These are phyloP conservation scores for Boletus fagicola DNA, from an alignment of 768 basidiomycete genomes.

Conservation along the genomic window DNA sequence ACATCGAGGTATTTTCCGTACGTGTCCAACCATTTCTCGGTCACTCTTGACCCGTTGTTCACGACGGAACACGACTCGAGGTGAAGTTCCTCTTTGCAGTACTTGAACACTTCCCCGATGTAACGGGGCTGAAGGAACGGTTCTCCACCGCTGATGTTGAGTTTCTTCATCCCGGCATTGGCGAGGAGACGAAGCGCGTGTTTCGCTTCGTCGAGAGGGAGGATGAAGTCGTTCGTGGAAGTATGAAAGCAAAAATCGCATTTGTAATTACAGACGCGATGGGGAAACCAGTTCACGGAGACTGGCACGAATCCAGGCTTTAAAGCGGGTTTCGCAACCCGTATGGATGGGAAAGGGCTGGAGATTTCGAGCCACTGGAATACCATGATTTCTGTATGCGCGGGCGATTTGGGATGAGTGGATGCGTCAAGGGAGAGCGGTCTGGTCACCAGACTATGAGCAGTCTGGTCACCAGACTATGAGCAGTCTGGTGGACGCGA, in stretches of 20 bases:
- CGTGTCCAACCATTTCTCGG: conserved; percentile 35
- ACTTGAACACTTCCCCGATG: conserved; percentile 34
- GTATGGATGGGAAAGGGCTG: neutral
- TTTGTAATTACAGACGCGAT: conserved; percentile 28
- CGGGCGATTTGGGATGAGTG: neutral
- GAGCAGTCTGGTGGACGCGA: neutral
- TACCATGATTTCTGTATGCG: neutral
- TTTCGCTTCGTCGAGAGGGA: conserved; percentile 33
- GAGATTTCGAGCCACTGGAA: conserved; percentile 5
- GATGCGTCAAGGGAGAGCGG: neutral
- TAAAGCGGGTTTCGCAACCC: neutral
- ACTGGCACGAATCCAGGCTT: conserved; percentile 13
- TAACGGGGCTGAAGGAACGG: conserved; percentile 33
- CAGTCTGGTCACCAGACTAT: no score
- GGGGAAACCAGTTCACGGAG: conserved; percentile 18
- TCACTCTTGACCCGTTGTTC: conserved; percentile 35
- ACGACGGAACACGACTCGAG: conserved; percentile 32
- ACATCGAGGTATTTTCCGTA: conserved; percentile 37
- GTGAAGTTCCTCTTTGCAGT: conserved; percentile 32
- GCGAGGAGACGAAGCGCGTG: conserved; percentile 29
- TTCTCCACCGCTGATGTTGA: conserved; percentile 35
- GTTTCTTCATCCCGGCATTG: conserved; percentile 34
- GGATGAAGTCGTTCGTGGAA: conserved; percentile 22
- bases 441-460: no score
- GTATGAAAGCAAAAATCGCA: conserved; percentile 39